Evolutionary conservation across 176 grass and related monocot species (phyloP).

Genomic region (Zoysia pacifica): DNA sequence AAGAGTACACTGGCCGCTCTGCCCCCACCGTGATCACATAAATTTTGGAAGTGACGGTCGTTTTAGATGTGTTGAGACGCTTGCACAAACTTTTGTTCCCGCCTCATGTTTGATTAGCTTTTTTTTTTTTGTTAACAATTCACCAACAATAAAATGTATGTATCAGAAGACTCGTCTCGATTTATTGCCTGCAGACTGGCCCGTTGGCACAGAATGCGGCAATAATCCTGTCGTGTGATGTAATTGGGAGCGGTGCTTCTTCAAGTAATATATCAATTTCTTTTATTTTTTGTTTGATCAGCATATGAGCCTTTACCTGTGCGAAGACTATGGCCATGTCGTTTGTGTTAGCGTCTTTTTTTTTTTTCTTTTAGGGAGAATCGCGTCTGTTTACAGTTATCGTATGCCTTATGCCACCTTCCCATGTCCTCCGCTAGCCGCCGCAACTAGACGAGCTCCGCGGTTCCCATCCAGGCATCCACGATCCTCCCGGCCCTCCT

Average conservation of each 20-base stretch:
- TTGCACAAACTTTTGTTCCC: conserved; percentile 1
- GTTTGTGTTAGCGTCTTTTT: neutral
- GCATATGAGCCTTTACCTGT: neutral
- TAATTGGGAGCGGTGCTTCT: conserved; percentile 18
- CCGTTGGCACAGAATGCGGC: conserved; percentile 29
- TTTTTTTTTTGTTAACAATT: conserved; percentile 16
- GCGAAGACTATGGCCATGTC: neutral
- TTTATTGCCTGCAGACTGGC: conserved; percentile 20
- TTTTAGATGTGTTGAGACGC: conserved; percentile 30
- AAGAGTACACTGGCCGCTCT: conserved; percentile 85
- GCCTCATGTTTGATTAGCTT: conserved; percentile 37
- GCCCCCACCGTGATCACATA: conserved; percentile 95
- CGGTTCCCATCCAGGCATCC: no score
- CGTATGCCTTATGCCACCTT: neutral
- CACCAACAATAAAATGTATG: conserved; percentile 48
- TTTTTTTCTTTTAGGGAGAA: no score
- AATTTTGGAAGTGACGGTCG: conserved; percentile 12
- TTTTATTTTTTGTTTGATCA: neutral
- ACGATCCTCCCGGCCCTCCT: no score
- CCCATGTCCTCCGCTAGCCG: no score
- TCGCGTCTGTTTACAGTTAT: neutral
- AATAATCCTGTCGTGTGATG: conserved; percentile 40
- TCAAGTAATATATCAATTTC: conserved; percentile 25
- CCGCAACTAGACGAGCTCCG: no score
- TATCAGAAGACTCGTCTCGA: neutral